phyloP scores from a whole-genome alignment of 768 basidiomycete species.

The Suillus discolor region DNA sequence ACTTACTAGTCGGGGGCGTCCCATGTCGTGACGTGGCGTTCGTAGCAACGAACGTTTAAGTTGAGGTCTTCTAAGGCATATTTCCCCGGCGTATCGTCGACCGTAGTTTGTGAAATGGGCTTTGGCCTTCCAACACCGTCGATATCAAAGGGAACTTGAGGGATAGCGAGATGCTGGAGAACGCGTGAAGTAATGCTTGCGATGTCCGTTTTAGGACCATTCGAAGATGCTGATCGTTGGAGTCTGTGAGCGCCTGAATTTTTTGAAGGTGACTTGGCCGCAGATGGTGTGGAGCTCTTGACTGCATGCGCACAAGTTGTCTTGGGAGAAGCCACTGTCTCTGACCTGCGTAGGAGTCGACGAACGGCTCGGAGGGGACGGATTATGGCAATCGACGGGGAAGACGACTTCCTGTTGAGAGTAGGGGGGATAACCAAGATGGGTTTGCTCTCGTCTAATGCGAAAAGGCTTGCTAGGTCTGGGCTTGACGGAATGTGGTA shows the following conservation, averaged over 20 bases:
- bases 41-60: conserved; percentile 14
- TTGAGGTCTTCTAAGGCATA: conserved; percentile 15
- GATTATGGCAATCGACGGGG: neutral
- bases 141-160: neutral
- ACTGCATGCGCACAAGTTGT: neutral
- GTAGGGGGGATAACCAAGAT: too few relatives aligned
- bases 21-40: conserved; percentile 27
- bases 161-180: neutral
- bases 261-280: neutral
- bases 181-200: neutral
- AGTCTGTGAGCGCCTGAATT: neutral
- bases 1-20: conserved; percentile 25
- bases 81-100: too few relatives aligned
- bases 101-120: neutral
- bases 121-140: neutral
- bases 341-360: neutral
- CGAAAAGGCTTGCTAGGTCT: neutral
- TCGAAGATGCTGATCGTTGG: neutral
- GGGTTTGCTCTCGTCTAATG: neutral
- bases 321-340: neutral
- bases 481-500: neutral
- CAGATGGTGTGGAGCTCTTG: neutral
- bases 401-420: neutral
- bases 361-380: neutral
- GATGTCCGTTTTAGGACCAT: neutral